Conservation (phyloP, 176 grass and related monocot genomes). For the Canna indica region DNA sequence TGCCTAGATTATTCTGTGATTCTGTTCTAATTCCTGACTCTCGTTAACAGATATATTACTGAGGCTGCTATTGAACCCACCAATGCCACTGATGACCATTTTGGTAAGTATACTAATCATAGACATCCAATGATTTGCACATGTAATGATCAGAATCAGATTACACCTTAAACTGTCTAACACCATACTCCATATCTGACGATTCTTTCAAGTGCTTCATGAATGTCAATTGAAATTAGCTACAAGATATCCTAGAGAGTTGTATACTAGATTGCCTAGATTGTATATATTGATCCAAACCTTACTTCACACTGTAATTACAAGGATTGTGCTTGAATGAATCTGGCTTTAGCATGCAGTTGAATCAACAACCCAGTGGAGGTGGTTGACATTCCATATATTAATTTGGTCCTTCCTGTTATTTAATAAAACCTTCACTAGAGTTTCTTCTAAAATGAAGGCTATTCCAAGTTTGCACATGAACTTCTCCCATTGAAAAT, state of each 20-base stretch:
- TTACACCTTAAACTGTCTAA: background rate
- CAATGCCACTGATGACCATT: conserved; percentile 49
- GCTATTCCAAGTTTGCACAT: too few relatives aligned
- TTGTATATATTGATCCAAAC: background rate
- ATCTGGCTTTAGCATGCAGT: background rate
- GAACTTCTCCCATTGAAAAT: too few relatives aligned
- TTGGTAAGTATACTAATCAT: conserved; percentile 46
- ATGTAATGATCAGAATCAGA: background rate
- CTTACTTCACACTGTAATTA: background rate
- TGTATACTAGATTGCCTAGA: background rate
- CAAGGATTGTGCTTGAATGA: background rate
- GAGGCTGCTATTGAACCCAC: conserved; percentile 55
- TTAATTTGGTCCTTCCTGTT: background rate
- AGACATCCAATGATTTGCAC: background rate
- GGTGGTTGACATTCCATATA: background rate
- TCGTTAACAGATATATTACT: conserved; percentile 51
- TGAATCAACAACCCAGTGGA: background rate
- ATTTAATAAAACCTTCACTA: background rate
- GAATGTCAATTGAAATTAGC: background rate
- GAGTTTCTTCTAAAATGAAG: too few relatives aligned
- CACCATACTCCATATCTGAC: background rate
- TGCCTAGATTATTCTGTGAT: background rate
- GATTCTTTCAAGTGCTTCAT: background rate
- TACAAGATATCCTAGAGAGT: background rate
- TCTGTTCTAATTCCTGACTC: background rate